Evolutionary conservation across 768 basidiomycete species (phyloP).

Genomic region (Gyrodon lividus): DNA sequence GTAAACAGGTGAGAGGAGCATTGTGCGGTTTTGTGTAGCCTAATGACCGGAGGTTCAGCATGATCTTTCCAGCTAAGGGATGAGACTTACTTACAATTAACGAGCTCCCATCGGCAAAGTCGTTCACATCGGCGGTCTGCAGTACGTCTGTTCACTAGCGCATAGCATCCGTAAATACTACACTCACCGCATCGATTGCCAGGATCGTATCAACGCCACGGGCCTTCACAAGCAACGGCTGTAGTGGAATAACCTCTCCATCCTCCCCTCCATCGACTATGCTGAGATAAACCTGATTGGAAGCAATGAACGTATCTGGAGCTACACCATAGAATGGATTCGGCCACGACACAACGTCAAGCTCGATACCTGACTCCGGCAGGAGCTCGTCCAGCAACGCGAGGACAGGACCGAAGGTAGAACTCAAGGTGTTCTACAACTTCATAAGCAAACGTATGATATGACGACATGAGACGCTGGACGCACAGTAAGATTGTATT

Average conservation of each 20-base stretch:
- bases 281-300: conserved; percentile 30
- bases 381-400: conserved; percentile 18
- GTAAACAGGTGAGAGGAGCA: conserved; percentile 33
- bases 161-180: neutral
- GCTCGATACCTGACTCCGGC: conserved; percentile 26
- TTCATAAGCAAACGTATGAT: neutral
- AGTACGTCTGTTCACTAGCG: neutral
- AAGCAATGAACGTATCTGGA: conserved; percentile 33
- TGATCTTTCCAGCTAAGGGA: neutral
- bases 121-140: conserved; percentile 15
- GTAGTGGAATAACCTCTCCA: conserved; percentile 45
- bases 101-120: conserved; percentile 25
- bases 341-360: conserved; percentile 34
- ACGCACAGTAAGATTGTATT: conserved; percentile 28
- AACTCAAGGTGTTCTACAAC: conserved; percentile 11
- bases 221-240: conserved; percentile 47
- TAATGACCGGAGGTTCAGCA: conserved; percentile 2
- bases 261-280: conserved; percentile 44
- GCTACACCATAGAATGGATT: conserved; percentile 40
- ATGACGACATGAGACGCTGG: neutral
- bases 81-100: conserved; percentile 24
- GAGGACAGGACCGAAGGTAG: conserved; percentile 11
- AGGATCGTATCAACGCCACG: conserved; percentile 50
- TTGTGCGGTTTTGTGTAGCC: conserved; percentile 39
- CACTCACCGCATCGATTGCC: conserved; percentile 44